Evolutionary conservation across 2,329 filamentous ascomycete genomes (phyloP).

Genomic region (Colletotrichum tanaceti): DNA sequence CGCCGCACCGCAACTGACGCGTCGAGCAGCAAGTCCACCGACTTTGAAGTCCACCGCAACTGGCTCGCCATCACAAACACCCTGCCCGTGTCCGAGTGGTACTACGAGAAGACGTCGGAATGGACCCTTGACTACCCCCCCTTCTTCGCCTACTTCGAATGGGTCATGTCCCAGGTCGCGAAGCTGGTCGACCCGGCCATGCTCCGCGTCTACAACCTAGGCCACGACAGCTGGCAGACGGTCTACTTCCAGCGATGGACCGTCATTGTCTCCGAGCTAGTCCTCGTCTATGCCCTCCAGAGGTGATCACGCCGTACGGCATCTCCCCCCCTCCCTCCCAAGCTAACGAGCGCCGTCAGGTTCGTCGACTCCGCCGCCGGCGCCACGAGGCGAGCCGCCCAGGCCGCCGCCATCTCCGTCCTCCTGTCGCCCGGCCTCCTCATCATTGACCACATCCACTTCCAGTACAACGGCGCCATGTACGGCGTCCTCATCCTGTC

Average conservation of each 20-base stretch:
- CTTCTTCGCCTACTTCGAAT: conserved; percentile 98
- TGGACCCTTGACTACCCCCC: conserved; percentile 99
- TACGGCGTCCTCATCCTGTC: conserved; percentile 92
- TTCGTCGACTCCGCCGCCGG: conserved; percentile 79
- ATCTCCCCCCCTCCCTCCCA: too few species aligned
- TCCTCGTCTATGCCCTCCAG: conserved; percentile 85
- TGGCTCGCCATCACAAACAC: conserved; percentile 97
- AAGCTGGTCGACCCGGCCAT: conserved; percentile 82
- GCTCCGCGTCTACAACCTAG: conserved; percentile 82
- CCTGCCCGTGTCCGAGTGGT: conserved; percentile 89
- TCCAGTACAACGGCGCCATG: conserved; percentile 98
- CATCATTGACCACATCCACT: conserved; percentile 98
- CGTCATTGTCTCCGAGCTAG: conserved; percentile 85
- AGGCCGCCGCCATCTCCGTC: conserved; percentile 88
- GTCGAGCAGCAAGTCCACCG: conserved; percentile 86
- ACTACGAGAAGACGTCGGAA: conserved; percentile 97
- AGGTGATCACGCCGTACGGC: conserved; percentile 57
- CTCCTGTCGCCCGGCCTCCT: conserved; percentile 91
- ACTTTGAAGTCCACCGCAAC: conserved; percentile 98
- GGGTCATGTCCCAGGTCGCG: conserved; percentile 85
- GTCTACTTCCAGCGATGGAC: conserved; percentile 92
- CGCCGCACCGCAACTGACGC: conserved; percentile 40
- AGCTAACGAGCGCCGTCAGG: conserved; percentile 56
- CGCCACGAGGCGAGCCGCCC: conserved; percentile 77
- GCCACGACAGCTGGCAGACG: conserved; percentile 92